phyloP scores from a whole-genome alignment of 306 rosid genomes.

The Quillaja saponaria region DNA sequence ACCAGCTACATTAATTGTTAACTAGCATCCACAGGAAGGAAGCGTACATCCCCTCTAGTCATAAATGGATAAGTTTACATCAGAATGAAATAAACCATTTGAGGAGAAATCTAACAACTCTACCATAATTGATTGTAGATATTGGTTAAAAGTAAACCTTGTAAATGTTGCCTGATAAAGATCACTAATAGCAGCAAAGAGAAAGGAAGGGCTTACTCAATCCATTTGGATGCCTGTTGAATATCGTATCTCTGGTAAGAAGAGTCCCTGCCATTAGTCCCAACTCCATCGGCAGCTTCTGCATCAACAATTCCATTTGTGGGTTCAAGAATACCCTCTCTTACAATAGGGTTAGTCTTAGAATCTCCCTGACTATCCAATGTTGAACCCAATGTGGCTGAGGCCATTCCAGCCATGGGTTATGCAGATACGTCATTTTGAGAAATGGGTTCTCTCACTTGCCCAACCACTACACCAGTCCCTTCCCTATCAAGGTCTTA shows the following conservation, averaged over 20 bases:
- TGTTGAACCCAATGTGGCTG: slow-evolving; percentile 24
- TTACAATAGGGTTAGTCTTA: slow-evolving; percentile 37
- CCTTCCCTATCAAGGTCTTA: slow-evolving; percentile 61
- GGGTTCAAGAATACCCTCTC: slow-evolving; percentile 53
- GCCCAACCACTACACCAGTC: slow-evolving; percentile 54
- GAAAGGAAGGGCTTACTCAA: slow-evolving; percentile 90
- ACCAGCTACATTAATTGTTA: too few relatives aligned
- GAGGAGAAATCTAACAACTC: too few relatives aligned
- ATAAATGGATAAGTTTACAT: too few relatives aligned
- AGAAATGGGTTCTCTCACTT: slow-evolving; percentile 39
- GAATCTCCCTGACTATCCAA: slow-evolving; percentile 38
- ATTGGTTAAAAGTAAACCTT: slow-evolving; percentile 52
- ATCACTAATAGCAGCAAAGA: slow-evolving; percentile 94
- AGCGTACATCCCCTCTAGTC: too few relatives aligned
- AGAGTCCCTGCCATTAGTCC: slow-evolving; percentile 77
- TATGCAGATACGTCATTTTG: slow-evolving; percentile 40
- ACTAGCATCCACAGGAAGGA: too few relatives aligned
- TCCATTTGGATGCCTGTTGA: slow-evolving; percentile 98
- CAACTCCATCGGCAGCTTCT: slow-evolving; percentile 53
- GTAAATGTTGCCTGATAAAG: slow-evolving; percentile 95
- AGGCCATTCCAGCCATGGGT: slow-evolving; percentile 30
- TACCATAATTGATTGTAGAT: not conserved
- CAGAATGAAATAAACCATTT: too few relatives aligned
- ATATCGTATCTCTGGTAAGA: slow-evolving; percentile 95
- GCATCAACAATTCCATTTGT: slow-evolving; percentile 39